These are phyloP conservation scores for Cynanchum wilfordii DNA, from an alignment of 257 asterid genomes.

Conservation along the genomic window DNA sequence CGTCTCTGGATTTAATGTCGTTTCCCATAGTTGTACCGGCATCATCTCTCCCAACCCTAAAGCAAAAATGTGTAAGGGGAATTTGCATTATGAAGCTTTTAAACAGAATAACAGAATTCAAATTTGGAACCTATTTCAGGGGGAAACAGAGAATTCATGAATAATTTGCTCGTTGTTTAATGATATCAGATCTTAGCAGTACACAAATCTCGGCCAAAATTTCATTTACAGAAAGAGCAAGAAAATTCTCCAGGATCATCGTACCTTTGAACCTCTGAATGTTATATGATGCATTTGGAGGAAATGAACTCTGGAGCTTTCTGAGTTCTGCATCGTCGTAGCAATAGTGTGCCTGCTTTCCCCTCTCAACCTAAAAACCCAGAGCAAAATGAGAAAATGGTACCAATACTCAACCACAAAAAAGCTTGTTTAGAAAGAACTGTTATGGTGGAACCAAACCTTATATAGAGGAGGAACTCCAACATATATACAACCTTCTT, in stretches of 20 bases:
- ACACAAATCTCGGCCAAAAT: background rate
- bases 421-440: conserved; percentile 6
- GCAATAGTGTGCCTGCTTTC: conserved; percentile 77
- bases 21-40: conserved; percentile 99
- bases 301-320: conserved; percentile 61
- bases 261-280: conserved; percentile 98
- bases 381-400: conserved; percentile 6
- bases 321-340: conserved; percentile 76
- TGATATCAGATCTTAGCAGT: background rate
- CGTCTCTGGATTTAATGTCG: conserved; percentile 80
- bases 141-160: background rate
- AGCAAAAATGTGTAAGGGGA: too few relatives aligned
- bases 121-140: background rate
- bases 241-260: background rate
- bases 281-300: conserved; percentile 87
- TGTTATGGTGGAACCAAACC: conserved; percentile 39
- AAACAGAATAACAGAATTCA: background rate
- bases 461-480: conserved; percentile 97
- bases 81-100: too few relatives aligned
- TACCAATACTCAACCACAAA: conserved; percentile 13
- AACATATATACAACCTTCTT: conserved; percentile 90
- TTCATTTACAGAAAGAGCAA: background rate
- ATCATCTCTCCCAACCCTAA: conserved; percentile 91
- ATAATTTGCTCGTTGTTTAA: background rate
- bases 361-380: conserved; percentile 78